These are phyloP conservation scores for Cystofilobasidium capitatum DNA, from an alignment of 768 basidiomycete genomes.

Conservation along the genomic window DNA sequence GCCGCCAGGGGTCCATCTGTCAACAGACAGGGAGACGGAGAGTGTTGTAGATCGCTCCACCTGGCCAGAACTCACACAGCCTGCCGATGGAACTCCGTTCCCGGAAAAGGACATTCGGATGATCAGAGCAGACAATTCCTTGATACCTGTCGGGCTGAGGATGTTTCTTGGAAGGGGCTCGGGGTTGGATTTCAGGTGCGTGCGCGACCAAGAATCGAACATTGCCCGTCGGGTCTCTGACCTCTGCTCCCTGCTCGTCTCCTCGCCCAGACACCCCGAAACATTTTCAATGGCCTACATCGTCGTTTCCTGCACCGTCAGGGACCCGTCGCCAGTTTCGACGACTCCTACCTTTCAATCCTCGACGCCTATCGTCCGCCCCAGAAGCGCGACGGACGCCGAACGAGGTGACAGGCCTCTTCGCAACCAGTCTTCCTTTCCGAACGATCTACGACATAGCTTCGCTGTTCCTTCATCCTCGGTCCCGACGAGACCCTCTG, in stretches of 20 bases:
- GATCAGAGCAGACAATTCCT: background rate
- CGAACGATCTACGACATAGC: too few relatives aligned
- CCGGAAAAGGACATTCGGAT: background rate
- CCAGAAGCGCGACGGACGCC: background rate
- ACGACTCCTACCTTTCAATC: background rate
- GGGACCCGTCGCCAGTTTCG: background rate
- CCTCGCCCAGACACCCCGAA: background rate
- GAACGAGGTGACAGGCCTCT: background rate
- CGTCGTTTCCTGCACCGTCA: background rate
- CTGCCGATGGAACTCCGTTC: background rate
- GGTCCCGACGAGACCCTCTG: background rate
- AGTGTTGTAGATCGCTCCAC: background rate
- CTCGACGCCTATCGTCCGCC: background rate
- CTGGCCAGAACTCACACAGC: background rate
- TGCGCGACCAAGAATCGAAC: background rate
- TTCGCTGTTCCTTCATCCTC: too few relatives aligned
- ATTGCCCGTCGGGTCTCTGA: background rate
- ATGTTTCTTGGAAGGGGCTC: background rate
- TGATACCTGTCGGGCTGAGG: background rate
- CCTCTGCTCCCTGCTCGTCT: too few relatives aligned
- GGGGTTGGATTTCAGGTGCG: background rate
- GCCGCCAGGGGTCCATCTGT: conserved; percentile 2
- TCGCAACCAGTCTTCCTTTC: background rate
- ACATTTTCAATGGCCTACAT: conserved; percentile 5
- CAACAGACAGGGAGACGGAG: background rate